Base-by-base conservation (phyloP, 2,329 filamentous ascomycete species). In the Sclerotinia nivalis region DNA sequence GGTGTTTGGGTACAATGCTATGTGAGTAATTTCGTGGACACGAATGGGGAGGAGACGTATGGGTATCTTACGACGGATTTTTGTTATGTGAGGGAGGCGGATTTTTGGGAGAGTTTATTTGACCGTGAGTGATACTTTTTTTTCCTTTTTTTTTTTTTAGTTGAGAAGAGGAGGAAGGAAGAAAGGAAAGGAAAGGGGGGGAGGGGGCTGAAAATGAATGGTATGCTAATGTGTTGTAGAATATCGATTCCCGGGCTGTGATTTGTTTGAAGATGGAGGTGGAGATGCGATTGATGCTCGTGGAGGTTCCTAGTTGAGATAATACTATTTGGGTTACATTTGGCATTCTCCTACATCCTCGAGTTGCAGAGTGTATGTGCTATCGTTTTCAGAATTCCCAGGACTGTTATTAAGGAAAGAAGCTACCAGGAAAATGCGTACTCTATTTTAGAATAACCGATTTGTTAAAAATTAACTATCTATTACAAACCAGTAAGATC, bases 61-160 rank as follows among this genome's bases (percentile, higher is more conserved):
- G 74, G 73, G 73, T 71, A 73, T 37, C 47, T 72, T 58, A 75
- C 73, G 28, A 74, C 72, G 10, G 73, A 75, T 54, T 75, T 73
- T n/a, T 74, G 72, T 61, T 74, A 69, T 54, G 72, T 74, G 66
- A 69, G 69, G 7, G 73, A 72, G 54, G 69, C 49, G 20, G 73
- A 74, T 58, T 73, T 74, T 43, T 72, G 60, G 28, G 69, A 74
- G 66, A 73, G 73, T 54, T 56, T 72, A 34, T 72, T 70, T 56
- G 72, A 73, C 66, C 69, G 72, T 73, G n/a, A 70, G 72, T 71
- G 15, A 43, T n/a, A 15, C 1, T 54, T 20, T 12, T 45, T 54
- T 28, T 40, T 25, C 4, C 4, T 40, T 13, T 37, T 50, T 1
- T n/a, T 20, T 18, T 12, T 8, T n/a, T 7, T 58, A 22, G 13